A percentile compares a stretch with the other conserved stretches of the same genome.
These are phyloP conservation scores for Phylloporus sp. DNA, from an alignment of 768 basidiomycete genomes.

Conservation along the genomic window DNA sequence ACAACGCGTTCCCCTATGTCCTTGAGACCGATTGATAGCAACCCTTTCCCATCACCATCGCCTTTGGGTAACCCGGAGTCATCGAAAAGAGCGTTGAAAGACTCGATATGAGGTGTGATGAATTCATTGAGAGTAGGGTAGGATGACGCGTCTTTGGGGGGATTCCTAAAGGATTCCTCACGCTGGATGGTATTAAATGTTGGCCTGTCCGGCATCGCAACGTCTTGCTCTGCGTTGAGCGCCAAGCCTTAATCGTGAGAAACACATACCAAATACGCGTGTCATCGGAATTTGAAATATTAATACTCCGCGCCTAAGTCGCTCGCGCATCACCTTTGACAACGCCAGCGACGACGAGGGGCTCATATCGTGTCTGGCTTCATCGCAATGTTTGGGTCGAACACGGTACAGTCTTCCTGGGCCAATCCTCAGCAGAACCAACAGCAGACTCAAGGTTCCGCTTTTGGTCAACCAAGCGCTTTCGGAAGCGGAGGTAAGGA, in stretches of 20 bases:
- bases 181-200: slow-evolving; percentile 82
- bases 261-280: slow-evolving; percentile 20
- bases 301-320: slow-evolving; percentile 20
- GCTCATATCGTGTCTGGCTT: slow-evolving; percentile 10
- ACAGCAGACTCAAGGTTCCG: slow-evolving; percentile 47
- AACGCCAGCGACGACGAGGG: slow-evolving; percentile 26
- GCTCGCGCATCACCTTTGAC: slow-evolving; percentile 6
- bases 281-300: slow-evolving; percentile 12
- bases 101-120: slow-evolving; percentile 90
- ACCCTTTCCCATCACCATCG: slow-evolving; percentile 73
- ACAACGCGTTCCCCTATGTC: slow-evolving; percentile 92
- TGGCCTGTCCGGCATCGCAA: slow-evolving; percentile 50
- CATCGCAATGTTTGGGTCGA: slow-evolving; percentile 58
- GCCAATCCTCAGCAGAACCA: slow-evolving; percentile 62
- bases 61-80: slow-evolving; percentile 77
- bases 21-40: slow-evolving; percentile 72
- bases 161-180: slow-evolving; percentile 74
- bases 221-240: neutral
- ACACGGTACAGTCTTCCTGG: slow-evolving; percentile 59
- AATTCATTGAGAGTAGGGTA: slow-evolving; percentile 88
- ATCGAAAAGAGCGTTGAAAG: slow-evolving; percentile 95
- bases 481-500: slow-evolving; percentile 55
- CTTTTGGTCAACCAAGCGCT: slow-evolving; percentile 67
- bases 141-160: slow-evolving; percentile 62
- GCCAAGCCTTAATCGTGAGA: slow-evolving; percentile 19